Percentiles rank a stretch among this genome's conserved stretches.
Evolutionary conservation across 345 rosid genomes (phyloP).

Genomic region (Triadica sebifera): DNA sequence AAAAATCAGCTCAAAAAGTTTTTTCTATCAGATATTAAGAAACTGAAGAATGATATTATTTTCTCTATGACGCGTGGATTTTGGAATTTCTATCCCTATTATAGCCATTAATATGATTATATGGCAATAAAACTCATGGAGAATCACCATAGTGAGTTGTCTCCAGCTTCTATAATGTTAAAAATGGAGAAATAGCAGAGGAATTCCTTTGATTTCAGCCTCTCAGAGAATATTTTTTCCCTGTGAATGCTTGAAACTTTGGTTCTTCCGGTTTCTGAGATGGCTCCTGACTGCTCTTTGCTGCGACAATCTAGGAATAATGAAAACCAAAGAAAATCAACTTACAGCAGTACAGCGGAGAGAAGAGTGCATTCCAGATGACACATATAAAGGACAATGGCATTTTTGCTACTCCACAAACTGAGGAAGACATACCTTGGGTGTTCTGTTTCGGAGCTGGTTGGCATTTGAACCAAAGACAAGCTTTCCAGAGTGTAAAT

Average conservation of each 20-base stretch:
- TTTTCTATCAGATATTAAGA: no score
- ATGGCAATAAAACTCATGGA: background rate
- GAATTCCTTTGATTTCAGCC: conserved; percentile 20
- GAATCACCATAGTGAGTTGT: background rate
- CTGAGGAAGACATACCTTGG: conserved; percentile 30
- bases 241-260: conserved; percentile 59
- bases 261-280: conserved; percentile 37
- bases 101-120: background rate
- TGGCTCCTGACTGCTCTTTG: conserved; percentile 33
- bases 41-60: no score
- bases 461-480: conserved; percentile 50
- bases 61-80: background rate
- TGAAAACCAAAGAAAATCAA: conserved; percentile 13
- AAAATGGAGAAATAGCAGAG: background rate
- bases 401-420: background rate
- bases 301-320: conserved; percentile 28
- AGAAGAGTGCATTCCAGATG: background rate
- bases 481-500: conserved; percentile 43
- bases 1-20: no score
- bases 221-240: conserved; percentile 61
- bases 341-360: background rate
- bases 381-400: background rate
- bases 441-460: conserved; percentile 24
- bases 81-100: background rate
- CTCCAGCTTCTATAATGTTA: background rate